These are phyloP conservation scores for Senecio squalidus DNA, from an alignment of 140 eudicot species.

Conservation along the genomic window DNA sequence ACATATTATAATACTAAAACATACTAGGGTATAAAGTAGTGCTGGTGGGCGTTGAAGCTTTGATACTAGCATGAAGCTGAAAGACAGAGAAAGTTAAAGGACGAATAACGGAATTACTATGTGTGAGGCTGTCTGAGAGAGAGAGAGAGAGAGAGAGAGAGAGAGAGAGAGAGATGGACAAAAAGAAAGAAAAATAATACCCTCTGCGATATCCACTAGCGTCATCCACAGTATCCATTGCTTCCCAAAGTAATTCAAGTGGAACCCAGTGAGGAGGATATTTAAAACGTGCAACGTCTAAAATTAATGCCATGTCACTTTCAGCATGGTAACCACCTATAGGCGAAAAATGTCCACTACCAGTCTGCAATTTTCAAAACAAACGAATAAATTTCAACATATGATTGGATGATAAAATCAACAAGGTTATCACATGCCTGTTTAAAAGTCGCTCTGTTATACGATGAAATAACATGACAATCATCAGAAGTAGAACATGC, in stretches of 20 bases:
- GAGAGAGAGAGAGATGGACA: background rate
- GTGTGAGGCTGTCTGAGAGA: background rate
- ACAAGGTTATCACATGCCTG: slow-evolving; percentile 44
- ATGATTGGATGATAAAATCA: background rate
- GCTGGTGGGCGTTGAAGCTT: slow-evolving; percentile 83
- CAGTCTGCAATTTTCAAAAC: slow-evolving; percentile 56
- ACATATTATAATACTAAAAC: slow-evolving; percentile 10
- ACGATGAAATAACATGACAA: slow-evolving; percentile 85
- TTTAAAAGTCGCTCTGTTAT: slow-evolving; percentile 73
- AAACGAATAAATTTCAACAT: background rate
- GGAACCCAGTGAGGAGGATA: slow-evolving; percentile 99
- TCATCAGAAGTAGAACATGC: slow-evolving; percentile 69
- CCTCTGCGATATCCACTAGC: slow-evolving; percentile 81
- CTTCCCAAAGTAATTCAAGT: slow-evolving; percentile 93
- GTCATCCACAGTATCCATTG: slow-evolving; percentile 86
- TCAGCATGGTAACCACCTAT: slow-evolving; percentile 99
- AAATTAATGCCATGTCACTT: slow-evolving; percentile 81
- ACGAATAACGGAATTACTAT: background rate
- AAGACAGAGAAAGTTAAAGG: no score
- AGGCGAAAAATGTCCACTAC: slow-evolving; percentile 95
- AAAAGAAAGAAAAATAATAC: slow-evolving; percentile 20
- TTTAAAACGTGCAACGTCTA: slow-evolving; percentile 96
- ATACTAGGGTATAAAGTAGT: slow-evolving; percentile 94
- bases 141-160: background rate
- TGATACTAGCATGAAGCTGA: slow-evolving; percentile 92